These are phyloP conservation scores for Eucalyptus paniculata DNA, from an alignment of 345 rosid genomes.

Conservation along the genomic window DNA sequence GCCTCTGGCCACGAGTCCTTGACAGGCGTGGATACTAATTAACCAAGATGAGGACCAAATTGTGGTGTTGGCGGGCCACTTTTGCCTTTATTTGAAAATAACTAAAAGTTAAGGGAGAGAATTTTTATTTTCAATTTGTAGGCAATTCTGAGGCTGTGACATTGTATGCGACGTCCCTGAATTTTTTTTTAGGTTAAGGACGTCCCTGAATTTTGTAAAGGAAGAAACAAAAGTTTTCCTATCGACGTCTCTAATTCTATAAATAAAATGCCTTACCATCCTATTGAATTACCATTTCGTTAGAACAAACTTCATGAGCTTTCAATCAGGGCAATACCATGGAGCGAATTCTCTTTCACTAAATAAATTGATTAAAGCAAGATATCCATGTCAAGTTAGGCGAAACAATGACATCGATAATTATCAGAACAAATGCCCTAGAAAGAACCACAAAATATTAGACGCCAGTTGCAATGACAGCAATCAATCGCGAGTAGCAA, in stretches of 20 bases:
- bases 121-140: neutral
- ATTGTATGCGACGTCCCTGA: neutral
- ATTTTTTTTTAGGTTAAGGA: too few relatives aligned
- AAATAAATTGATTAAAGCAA: neutral
- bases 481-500: neutral
- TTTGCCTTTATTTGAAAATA: neutral
- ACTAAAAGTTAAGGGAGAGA: neutral
- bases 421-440: neutral
- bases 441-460: neutral
- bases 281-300: neutral
- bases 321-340: neutral
- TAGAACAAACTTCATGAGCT: neutral
- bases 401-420: neutral
- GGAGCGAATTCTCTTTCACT: neutral
- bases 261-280: neutral
- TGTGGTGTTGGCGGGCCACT: neutral
- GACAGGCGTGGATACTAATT: neutral
- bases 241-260: neutral
- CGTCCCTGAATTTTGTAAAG: neutral
- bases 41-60: neutral
- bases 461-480: neutral
- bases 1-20: neutral
- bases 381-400: neutral
- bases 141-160: neutral
- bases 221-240: neutral